Conservation (phyloP, 352 stramenopile species). For the Phytophthora fragariaefolia region DNA sequence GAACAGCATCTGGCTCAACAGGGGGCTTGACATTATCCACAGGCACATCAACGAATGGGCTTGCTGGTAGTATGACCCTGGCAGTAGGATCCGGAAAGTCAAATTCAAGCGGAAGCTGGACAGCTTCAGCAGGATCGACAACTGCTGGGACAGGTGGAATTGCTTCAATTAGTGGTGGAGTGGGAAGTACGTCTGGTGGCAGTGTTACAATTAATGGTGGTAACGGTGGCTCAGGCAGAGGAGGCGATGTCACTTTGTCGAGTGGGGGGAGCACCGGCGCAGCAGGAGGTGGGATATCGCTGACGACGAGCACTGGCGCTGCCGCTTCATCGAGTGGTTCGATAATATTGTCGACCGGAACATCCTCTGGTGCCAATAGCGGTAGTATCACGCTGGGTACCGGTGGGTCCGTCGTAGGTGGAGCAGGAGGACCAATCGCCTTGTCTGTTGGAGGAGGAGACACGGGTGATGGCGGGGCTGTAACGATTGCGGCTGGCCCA, state of each 20-base stretch:
- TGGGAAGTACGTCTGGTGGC: constrained; percentile 41
- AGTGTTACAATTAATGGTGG: constrained; percentile 37
- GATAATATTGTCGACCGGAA: constrained; percentile 46
- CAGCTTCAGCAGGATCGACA: constrained; percentile 31
- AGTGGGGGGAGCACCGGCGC: constrained; percentile 44
- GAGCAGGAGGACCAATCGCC: constrained; percentile 43
- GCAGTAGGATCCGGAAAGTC: constrained; percentile 36
- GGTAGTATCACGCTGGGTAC: constrained; percentile 45
- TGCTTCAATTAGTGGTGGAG: constrained; percentile 38
- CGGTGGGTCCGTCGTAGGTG: constrained; percentile 34
- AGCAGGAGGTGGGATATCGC: constrained; percentile 32
- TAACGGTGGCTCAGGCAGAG: constrained; percentile 27
- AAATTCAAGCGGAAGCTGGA: constrained; percentile 30
- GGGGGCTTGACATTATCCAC: constrained; percentile 52
- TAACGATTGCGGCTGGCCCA: constrained; percentile 55
- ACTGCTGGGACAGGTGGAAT: constrained; percentile 37
- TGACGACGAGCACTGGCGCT: constrained; percentile 36
- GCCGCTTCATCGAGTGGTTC: constrained; percentile 42
- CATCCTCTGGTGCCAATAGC: constrained; percentile 39
- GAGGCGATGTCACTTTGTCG: constrained; percentile 42
- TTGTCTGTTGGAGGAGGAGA: constrained; percentile 47
- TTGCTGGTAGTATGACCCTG: constrained; percentile 45
- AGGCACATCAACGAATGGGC: constrained; percentile 35
- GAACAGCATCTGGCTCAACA: constrained; percentile 39
- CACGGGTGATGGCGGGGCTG: constrained; percentile 37